Evolutionary conservation across 768 basidiomycete genomes (phyloP).

Genomic region (Chiua virens): DNA sequence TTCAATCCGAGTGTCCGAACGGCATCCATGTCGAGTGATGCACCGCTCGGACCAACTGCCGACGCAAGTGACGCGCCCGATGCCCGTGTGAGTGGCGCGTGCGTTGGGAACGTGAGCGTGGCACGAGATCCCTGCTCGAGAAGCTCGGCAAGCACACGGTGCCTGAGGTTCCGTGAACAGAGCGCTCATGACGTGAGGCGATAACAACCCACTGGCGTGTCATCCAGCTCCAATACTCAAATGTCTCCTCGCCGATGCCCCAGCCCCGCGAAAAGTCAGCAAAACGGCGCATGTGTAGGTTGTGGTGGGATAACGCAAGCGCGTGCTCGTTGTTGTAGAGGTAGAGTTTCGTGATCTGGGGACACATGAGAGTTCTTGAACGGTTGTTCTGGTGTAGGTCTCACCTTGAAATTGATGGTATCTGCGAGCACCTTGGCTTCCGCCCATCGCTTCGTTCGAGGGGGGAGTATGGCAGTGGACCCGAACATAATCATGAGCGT

Average conservation of each 20-base stretch:
- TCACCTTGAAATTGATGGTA: slow-evolving; percentile 86
- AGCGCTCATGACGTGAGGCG: too few species aligned
- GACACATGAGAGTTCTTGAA: not conserved
- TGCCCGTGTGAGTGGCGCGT: slow-evolving; percentile 42
- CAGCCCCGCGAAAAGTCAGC: slow-evolving; percentile 85
- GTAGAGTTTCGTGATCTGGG: slow-evolving; percentile 84
- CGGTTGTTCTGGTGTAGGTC: not conserved
- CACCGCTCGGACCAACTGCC: slow-evolving; percentile 16
- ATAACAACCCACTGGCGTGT: slow-evolving; percentile 72
- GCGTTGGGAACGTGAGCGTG: slow-evolving; percentile 60
- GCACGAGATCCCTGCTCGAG: slow-evolving; percentile 77
- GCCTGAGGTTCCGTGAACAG: slow-evolving; percentile 41
- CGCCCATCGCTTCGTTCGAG: slow-evolving; percentile 96
- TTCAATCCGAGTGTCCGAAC: slow-evolving; percentile 68
- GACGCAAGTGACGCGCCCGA: slow-evolving; percentile 25
- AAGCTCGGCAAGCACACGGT: slow-evolving; percentile 88
- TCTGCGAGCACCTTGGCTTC: slow-evolving; percentile 97
- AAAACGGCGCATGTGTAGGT: slow-evolving; percentile 81
- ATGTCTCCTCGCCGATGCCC: slow-evolving; percentile 96
- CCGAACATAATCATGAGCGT: slow-evolving; percentile 86
- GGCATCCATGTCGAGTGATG: slow-evolving; percentile 51
- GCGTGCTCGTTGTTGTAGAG: slow-evolving; percentile 88
- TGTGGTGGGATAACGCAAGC: slow-evolving; percentile 79
- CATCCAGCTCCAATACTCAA: slow-evolving; percentile 98
- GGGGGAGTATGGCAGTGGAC: slow-evolving; percentile 81